These are phyloP conservation scores for Aspergillus sp. DNA, from an alignment of 2,329 filamentous ascomycete species.

Conservation along the genomic window DNA sequence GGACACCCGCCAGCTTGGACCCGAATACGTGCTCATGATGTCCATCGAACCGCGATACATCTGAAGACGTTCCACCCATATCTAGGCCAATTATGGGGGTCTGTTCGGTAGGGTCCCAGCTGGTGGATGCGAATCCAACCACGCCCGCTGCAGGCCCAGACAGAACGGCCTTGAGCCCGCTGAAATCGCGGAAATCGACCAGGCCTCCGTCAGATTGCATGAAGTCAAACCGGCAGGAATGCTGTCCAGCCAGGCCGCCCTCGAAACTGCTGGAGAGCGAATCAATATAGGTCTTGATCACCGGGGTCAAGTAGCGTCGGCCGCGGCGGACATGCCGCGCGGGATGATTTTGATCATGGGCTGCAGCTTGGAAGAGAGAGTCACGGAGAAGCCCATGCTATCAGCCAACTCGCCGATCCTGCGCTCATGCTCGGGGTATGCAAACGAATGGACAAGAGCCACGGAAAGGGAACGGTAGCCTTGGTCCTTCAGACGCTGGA, in stretches of 20 bases:
- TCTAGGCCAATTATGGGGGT: slow-evolving; percentile 89
- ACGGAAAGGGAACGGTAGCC: slow-evolving; percentile 75
- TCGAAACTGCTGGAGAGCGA: slow-evolving; percentile 56
- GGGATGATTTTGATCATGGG: slow-evolving; percentile 77
- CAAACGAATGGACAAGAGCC: slow-evolving; percentile 82
- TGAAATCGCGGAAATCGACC: slow-evolving; percentile 55
- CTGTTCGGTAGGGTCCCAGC: slow-evolving; percentile 72
- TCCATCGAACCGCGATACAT: slow-evolving; percentile 75
- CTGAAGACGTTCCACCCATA: slow-evolving; percentile 88
- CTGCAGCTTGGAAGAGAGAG: slow-evolving; percentile 69
- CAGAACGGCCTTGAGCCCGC: slow-evolving; percentile 75
- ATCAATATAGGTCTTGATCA: slow-evolving; percentile 65
- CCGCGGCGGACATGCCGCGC: slow-evolving; percentile 67
- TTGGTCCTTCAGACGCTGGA: slow-evolving; percentile 57
- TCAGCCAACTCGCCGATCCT: slow-evolving; percentile 67
- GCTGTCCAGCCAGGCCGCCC: slow-evolving; percentile 65
- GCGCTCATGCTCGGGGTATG: slow-evolving; percentile 75
- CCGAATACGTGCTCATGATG: slow-evolving; percentile 88
- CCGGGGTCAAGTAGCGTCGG: slow-evolving; percentile 73
- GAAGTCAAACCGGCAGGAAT: slow-evolving; percentile 74
- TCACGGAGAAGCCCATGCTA: slow-evolving; percentile 73
- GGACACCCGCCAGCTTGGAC: slow-evolving; percentile 80
- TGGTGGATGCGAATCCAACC: slow-evolving; percentile 85
- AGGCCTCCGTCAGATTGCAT: slow-evolving; percentile 84
- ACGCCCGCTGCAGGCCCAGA: slow-evolving; percentile 91